Conservation (phyloP, 768 basidiomycete genomes). For the Collybiopsis luxurians region DNA sequence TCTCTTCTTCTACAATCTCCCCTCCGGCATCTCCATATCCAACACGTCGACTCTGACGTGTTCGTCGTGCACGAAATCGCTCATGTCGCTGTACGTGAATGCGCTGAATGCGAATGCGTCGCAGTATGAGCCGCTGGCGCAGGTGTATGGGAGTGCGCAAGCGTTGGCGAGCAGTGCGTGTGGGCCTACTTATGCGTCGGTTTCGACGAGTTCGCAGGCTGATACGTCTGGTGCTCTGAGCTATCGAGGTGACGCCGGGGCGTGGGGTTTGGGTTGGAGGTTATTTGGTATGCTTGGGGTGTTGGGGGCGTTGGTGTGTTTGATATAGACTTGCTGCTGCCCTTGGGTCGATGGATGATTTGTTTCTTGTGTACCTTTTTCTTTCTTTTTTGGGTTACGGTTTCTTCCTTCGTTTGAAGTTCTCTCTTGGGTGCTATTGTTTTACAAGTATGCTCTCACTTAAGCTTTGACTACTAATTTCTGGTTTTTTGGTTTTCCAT, state of each 20-base stretch:
- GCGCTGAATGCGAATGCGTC: constrained; percentile 37
- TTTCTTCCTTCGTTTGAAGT: too few relatives aligned
- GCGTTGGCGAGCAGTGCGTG: constrained; percentile 45
- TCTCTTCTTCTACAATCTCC: constrained; percentile 70
- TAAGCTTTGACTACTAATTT: too few relatives aligned
- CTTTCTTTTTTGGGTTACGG: too few relatives aligned
- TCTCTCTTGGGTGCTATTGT: too few relatives aligned
- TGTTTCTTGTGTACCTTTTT: too few relatives aligned
- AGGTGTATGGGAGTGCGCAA: constrained; percentile 50
- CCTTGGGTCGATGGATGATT: too few relatives aligned
- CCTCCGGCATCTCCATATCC: constrained; percentile 55
- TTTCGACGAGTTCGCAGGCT: constrained; percentile 3
- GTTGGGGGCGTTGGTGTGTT: too few relatives aligned
- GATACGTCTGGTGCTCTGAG: not conserved
- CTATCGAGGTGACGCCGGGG: not conserved
- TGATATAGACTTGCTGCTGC: too few relatives aligned
- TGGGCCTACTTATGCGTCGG: constrained; percentile 46
- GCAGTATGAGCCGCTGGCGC: constrained; percentile 29
- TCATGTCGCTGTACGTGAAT: constrained; percentile 53
- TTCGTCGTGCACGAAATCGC: constrained; percentile 56
- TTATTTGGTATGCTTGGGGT: too few relatives aligned
- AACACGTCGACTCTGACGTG: constrained; percentile 51
- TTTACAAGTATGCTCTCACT: too few relatives aligned
- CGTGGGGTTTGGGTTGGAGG: not conserved
- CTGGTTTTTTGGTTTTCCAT: too few relatives aligned